Percentiles rank a stretch among this genome's conserved stretches.
Conservation (phyloP, 2,329 filamentous ascomycete species). For the Monosporascus sp. region DNA sequence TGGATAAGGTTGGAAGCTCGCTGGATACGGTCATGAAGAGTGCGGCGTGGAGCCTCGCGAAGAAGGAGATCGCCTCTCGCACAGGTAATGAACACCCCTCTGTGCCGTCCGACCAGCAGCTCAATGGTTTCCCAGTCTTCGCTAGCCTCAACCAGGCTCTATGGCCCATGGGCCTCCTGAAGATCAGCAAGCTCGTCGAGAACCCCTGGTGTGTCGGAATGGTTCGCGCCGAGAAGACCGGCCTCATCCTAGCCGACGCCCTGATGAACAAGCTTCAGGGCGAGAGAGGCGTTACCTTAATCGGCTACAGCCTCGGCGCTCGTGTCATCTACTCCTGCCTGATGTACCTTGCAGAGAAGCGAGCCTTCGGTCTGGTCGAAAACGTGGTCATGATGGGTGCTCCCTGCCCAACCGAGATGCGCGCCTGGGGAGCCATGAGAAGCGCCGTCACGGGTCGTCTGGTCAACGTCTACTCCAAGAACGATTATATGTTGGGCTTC, state of each 20-base stretch:
- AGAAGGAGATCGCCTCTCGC: conserved; percentile 40
- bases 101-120: conserved; percentile 2
- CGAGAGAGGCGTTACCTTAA: conserved; percentile 71
- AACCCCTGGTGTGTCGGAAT: conserved; percentile 77
- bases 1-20: conserved; percentile 71
- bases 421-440: conserved; percentile 72
- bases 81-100: conserved; percentile 35
- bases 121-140: conserved; percentile 36
- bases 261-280: conserved; percentile 78
- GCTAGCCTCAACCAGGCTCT: conserved; percentile 50
- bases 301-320: conserved; percentile 79
- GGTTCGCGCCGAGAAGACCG: conserved; percentile 68
- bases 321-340: conserved; percentile 80
- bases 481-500: conserved; percentile 84
- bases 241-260: conserved; percentile 68
- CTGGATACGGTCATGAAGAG: conserved; percentile 74
- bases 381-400: conserved; percentile 79
- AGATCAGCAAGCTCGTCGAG: conserved; percentile 69
- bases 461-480: conserved; percentile 85
- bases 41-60: conserved; percentile 71
- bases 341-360: conserved; percentile 66
- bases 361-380: conserved; percentile 79
- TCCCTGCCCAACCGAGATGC: conserved; percentile 66
- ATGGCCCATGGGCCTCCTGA: conserved; percentile 60
- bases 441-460: conserved; percentile 75